Evolutionary conservation across 257 asterid species (phyloP), one percentile per base, ranked within the genome.

Genomic region (Penstemon newberryi): DNA sequence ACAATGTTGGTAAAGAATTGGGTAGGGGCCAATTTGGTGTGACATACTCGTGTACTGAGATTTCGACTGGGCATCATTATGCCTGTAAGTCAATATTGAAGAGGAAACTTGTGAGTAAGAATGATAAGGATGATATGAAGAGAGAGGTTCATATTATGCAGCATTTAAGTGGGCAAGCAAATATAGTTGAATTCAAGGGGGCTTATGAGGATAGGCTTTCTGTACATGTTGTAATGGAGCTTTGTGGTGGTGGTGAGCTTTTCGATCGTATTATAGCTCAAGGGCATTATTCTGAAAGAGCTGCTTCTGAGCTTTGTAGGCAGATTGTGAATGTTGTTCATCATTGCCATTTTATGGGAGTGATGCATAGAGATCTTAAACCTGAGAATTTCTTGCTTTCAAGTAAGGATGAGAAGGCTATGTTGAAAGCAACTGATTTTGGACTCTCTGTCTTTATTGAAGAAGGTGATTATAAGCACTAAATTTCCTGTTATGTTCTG

Each of bases 361-460:
- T 90, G 75, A 79, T 90, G 89, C 96, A 90, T 77, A 84, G 96
- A 80, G 96, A 90, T 86, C 92, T 90, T 51, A 90, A 90, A 81
- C 96, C 96, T 0, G 96, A 90, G 86, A 90, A 90, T 75, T 90
- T 90, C 86, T 84, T 90, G 82, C 84, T 90, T 11, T 81, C 91
- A 7, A 87, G 85, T 59, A 87, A 90, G 87, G 85, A 82, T 44
- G 86, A 81, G 7, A 83, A 79, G 63, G 89, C 89, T 6, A 90
- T 80, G 89, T 60, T 90, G 5, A 90, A 90, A 60, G 94, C 95
- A 0, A 90, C 95, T 44, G 96, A 87, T 80, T 90, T 90, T 65
- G 96, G 96, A 60, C 95, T 90, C 70, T 86, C 94, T 63, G 96
- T 90, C 37, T 90, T 87, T 77, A 86, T 90, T 52, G 96, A 90